These are phyloP conservation scores for Capsicum rhomboideum DNA, from an alignment of 257 asterid species.

Conservation along the genomic window DNA sequence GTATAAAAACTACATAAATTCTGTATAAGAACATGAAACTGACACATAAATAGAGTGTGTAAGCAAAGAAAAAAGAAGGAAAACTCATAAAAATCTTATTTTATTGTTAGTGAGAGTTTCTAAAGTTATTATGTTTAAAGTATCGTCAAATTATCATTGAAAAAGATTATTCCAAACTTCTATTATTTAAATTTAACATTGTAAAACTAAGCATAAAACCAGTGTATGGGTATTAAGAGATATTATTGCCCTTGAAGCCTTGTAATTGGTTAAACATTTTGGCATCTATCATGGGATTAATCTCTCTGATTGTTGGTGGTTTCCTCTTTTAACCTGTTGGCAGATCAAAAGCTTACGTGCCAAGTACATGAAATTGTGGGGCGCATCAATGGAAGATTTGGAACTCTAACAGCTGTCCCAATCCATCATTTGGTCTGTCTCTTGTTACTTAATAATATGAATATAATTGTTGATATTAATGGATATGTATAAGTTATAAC, in stretches of 20 bases:
- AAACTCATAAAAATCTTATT: too few species aligned
- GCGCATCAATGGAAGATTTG: conserved; percentile 96
- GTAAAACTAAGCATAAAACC: not conserved
- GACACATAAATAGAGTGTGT: too few species aligned
- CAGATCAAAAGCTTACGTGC: conserved; percentile 94
- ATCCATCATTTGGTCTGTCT: conserved; percentile 92
- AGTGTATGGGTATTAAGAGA: not conserved
- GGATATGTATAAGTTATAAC: not conserved
- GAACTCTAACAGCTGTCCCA: conserved; percentile 79
- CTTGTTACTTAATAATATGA: not conserved
- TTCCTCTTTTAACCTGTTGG: conserved; percentile 5
- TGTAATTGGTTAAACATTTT: not conserved
- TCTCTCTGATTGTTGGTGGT: not conserved
- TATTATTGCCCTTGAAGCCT: not conserved
- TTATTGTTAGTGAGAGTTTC: not conserved
- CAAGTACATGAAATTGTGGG: conserved; percentile 99
- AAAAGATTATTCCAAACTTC: not conserved
- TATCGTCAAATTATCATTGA: not conserved
- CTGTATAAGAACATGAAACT: too few species aligned
- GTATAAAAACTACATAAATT: too few species aligned
- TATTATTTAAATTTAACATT: not conserved
- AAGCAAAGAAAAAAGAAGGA: too few species aligned
- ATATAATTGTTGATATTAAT: not conserved
- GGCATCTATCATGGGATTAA: not conserved
- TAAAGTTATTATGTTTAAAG: not conserved